Conservation (phyloP, 768 basidiomycete genomes). For the Hydnomerulius pinastri region DNA sequence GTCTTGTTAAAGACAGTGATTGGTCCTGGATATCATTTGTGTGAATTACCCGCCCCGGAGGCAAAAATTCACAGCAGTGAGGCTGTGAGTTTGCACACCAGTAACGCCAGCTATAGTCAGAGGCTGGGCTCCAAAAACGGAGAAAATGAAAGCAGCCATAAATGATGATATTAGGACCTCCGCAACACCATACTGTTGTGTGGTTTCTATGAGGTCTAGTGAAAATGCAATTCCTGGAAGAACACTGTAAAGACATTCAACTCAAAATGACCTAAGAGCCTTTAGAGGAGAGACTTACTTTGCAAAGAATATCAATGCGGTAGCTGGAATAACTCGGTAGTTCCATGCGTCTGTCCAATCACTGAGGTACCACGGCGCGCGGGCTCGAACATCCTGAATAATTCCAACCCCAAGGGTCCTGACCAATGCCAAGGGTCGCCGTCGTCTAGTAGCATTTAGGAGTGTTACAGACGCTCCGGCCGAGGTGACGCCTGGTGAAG, state of each 20-base stretch:
- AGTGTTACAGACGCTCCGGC: slow-evolving; percentile 4
- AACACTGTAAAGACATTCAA: slow-evolving; percentile 46
- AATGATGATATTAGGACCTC: slow-evolving; percentile 85
- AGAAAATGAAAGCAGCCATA: slow-evolving; percentile 88
- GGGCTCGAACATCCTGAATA: slow-evolving; percentile 62
- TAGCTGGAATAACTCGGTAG: slow-evolving; percentile 87
- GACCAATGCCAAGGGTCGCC: slow-evolving; percentile 14
- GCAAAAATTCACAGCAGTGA: neutral
- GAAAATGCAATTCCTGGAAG: slow-evolving; percentile 92
- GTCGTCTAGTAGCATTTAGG: neutral
- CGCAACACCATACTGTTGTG: slow-evolving; percentile 84
- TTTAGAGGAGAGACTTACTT: slow-evolving; percentile 55
- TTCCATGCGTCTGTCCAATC: slow-evolving; percentile 95
- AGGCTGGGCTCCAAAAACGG: slow-evolving; percentile 87
- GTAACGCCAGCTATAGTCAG: slow-evolving; percentile 92
- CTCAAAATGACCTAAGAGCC: neutral
- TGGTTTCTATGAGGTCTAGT: slow-evolving; percentile 88
- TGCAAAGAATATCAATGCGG: slow-evolving; percentile 82
- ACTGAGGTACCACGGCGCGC: slow-evolving; percentile 76
- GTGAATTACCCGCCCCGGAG: neutral
- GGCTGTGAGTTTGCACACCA: slow-evolving; percentile 40
- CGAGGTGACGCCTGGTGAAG: neutral
- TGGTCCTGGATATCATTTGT: slow-evolving; percentile 54
- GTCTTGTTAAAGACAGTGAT: slow-evolving; percentile 94
- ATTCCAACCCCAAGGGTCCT: slow-evolving; percentile 60